Percentiles rank a stretch among this genome's conserved stretches.
These are phyloP conservation scores for Pseudogymnoascus sp. DNA, from an alignment of 2,329 filamentous ascomycete species.

Conservation along the genomic window DNA sequence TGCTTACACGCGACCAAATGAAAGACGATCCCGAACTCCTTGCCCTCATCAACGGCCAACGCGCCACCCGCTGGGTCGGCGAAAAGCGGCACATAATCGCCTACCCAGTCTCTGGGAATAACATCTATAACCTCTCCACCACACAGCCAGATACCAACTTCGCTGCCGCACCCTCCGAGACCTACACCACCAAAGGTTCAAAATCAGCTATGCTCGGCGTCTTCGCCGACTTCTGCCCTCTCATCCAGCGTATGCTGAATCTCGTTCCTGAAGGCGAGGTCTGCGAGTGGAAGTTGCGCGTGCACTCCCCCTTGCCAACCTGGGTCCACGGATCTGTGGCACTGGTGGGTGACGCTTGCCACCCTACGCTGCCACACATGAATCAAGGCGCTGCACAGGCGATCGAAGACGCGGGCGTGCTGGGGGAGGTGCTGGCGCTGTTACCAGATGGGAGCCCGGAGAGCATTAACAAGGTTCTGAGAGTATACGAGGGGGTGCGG, in stretches of 20 bases:
- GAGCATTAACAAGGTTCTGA: conserved; percentile 42
- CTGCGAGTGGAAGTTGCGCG: conserved; percentile 57
- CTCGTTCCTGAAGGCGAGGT: conserved; percentile 56
- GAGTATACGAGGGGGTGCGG: conserved; percentile 48
- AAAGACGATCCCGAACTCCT: conserved; percentile 58
- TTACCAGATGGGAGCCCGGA: conserved; percentile 32
- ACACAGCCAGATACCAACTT: conserved; percentile 56
- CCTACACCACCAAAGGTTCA: conserved; percentile 56
- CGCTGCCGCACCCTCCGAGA: conserved; percentile 48
- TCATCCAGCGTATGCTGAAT: conserved; percentile 51
- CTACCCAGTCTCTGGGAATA: conserved; percentile 63
- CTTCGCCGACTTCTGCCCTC: conserved; percentile 53
- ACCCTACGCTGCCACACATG: conserved; percentile 61
- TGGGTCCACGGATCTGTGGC: conserved; percentile 52
- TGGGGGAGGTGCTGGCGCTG: conserved; percentile 45
- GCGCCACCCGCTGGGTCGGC: conserved; percentile 69
- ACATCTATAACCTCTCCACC: conserved; percentile 58
- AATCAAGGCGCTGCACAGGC: conserved; percentile 63
- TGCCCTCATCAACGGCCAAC: conserved; percentile 58
- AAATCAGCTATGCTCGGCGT: conserved; percentile 56
- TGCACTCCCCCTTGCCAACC: conserved; percentile 47
- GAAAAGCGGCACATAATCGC: conserved; percentile 69
- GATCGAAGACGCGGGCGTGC: conserved; percentile 57
- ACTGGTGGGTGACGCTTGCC: conserved; percentile 58
- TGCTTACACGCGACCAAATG: conserved; percentile 64